phyloP scores from a whole-genome alignment of 148 eudicot genomes.

The Rheum nobile region DNA sequence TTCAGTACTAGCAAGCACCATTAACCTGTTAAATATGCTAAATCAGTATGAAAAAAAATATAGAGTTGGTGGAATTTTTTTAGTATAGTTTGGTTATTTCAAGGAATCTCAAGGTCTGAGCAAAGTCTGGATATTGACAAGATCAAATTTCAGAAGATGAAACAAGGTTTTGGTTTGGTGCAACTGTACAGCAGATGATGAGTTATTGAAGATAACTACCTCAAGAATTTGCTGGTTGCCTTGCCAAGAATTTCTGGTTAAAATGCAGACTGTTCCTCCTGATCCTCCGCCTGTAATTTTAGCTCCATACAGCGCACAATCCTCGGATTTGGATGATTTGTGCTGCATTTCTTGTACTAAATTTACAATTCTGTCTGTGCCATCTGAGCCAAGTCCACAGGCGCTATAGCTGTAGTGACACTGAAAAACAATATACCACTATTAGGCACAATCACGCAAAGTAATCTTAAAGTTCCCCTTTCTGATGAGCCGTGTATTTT shows the following conservation, averaged over 20 bases:
- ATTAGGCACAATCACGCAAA: background rate
- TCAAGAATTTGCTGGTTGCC: slow-evolving; percentile 75
- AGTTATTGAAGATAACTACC: slow-evolving; percentile 26
- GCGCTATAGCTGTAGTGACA: slow-evolving; percentile 97
- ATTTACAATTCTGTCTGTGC: slow-evolving; percentile 84
- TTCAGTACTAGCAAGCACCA: slow-evolving; percentile 4
- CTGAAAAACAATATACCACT: slow-evolving; percentile 33
- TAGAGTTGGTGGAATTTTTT: too few species aligned
- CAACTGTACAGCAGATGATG: too few species aligned
- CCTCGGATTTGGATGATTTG: slow-evolving; percentile 34
- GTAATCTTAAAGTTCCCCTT: too few species aligned
- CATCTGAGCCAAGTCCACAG: slow-evolving; percentile 97
- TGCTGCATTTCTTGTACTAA: slow-evolving; percentile 92
- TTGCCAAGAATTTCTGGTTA: slow-evolving; percentile 65
- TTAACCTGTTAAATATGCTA: too few species aligned
- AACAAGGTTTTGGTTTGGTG: too few species aligned
- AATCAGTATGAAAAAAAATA: too few species aligned
- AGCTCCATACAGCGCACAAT: slow-evolving; percentile 71
- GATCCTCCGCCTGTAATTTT: slow-evolving; percentile 98
- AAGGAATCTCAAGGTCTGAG: background rate
- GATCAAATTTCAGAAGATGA: background rate
- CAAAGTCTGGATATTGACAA: too few species aligned
- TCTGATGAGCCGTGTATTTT: background rate
- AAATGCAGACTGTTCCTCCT: slow-evolving; percentile 86
- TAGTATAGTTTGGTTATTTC: too few species aligned